These are phyloP conservation scores for Graphilbum fragrans DNA, from an alignment of 2,329 filamentous ascomycete genomes.

Conservation along the genomic window DNA sequence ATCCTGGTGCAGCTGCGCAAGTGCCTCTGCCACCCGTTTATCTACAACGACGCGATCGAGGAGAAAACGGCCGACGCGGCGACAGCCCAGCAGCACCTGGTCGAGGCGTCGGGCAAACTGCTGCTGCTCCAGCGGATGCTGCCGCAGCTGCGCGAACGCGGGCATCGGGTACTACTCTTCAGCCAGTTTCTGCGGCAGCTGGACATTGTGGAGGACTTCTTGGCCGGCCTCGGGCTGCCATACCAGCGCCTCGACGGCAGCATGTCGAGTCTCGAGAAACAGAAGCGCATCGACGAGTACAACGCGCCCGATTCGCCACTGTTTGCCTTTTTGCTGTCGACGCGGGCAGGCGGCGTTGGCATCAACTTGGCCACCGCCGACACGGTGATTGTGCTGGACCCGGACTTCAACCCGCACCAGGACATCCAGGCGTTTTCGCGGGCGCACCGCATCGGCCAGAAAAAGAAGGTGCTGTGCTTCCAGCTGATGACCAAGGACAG, in stretches of 20 bases:
- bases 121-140: conserved; percentile 74
- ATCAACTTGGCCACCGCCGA: conserved; percentile 97
- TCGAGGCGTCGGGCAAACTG: conserved; percentile 87
- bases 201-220: conserved; percentile 84
- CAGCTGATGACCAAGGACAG: conserved; percentile 83
- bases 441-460: conserved; percentile 91
- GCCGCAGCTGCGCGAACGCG: conserved; percentile 71
- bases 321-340: conserved; percentile 88
- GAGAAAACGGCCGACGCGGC: conserved; percentile 54
- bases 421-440: conserved; percentile 92
- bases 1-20: conserved; percentile 93
- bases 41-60: conserved; percentile 85
- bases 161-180: conserved; percentile 87
- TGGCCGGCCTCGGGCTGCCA: conserved; percentile 59
- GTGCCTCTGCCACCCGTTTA: conserved; percentile 89
- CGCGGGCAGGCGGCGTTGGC: conserved; percentile 86
- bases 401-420: conserved; percentile 96
- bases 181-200: conserved; percentile 89
- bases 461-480: conserved; percentile 90
- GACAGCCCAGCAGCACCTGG: conserved; percentile 63
- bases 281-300: conserved; percentile 86
- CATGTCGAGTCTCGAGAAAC: conserved; percentile 73
- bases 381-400: conserved; percentile 94
- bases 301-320: conserved; percentile 73
- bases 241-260: conserved; percentile 80